Percentiles rank a stretch among this genome's conserved stretches.
phyloP scores from a whole-genome alignment of 176 grass and related monocot genomes.

The Zizania latifolia region DNA sequence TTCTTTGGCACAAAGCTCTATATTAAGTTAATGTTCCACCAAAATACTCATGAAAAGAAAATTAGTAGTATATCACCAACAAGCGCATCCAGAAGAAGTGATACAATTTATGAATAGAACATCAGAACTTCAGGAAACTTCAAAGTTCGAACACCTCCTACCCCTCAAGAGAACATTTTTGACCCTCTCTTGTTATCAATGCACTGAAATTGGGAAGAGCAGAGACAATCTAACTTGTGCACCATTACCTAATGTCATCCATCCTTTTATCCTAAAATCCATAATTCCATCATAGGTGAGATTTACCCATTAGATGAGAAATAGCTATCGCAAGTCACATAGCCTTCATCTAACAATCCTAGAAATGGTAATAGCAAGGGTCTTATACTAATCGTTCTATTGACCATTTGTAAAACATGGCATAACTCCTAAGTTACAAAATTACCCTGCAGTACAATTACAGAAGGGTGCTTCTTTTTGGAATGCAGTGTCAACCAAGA shows the following conservation, averaged over 20 bases:
- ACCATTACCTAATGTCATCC: too few species aligned
- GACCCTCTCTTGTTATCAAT: neutral
- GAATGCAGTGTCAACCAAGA: neutral
- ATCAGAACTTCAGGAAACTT: constrained; percentile 21
- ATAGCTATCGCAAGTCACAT: neutral
- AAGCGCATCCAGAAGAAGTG: constrained; percentile 2
- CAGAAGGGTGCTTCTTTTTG: constrained; percentile 14
- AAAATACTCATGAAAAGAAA: constrained; percentile 39
- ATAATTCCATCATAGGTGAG: too few species aligned
- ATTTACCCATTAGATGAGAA: neutral
- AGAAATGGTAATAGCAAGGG: neutral
- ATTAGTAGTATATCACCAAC: constrained; percentile 22
- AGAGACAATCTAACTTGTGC: too few species aligned
- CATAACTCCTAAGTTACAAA: neutral
- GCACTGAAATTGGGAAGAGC: too few species aligned
- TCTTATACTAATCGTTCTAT: constrained; percentile 1
- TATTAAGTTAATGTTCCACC: constrained; percentile 15
- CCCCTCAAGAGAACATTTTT: neutral
- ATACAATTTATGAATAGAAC: neutral
- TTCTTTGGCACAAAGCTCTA: constrained; percentile 11
- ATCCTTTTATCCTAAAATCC: too few species aligned
- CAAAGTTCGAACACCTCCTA: neutral
- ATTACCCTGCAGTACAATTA: neutral
- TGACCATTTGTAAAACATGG: neutral
- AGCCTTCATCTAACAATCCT: neutral